A percentile compares a stretch with the other conserved stretches of the same genome.
Evolutionary conservation across 176 grass and related monocot genomes (phyloP).

Genomic region (Triticum aestivum): DNA sequence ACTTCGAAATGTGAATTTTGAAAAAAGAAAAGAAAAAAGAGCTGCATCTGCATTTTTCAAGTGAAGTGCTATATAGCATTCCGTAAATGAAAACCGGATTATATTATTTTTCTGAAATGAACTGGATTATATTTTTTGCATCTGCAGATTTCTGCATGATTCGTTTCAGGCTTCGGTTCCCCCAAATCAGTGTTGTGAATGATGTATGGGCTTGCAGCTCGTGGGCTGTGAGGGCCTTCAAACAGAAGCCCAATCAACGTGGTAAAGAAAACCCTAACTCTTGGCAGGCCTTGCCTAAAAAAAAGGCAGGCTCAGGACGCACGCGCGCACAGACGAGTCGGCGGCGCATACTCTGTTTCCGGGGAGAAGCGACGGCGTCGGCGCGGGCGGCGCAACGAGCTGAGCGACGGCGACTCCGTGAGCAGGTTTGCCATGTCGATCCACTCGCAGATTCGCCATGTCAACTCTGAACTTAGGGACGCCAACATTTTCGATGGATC

Average conservation of each 20-base stretch:
- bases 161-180: too few species aligned
- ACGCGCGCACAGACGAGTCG: background rate
- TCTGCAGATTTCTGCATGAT: too few species aligned
- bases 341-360: background rate
- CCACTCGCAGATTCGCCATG: background rate
- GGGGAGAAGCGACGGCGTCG: background rate
- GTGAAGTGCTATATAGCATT: too few species aligned
- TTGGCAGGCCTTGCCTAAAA: too few species aligned
- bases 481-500: background rate
- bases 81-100: too few species aligned
- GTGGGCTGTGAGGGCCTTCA: background rate
- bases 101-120: too few species aligned
- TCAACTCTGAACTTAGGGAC: background rate
- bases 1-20: too few species aligned
- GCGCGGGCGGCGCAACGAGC: background rate
- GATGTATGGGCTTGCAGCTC: background rate
- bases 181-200: too few species aligned
- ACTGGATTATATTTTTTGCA: too few species aligned
- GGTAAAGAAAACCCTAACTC: background rate
- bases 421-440: background rate
- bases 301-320: too few species aligned
- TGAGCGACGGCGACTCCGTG: background rate
- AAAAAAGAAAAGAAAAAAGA: too few species aligned
- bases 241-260: background rate
- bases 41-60: too few species aligned